These are phyloP conservation scores for Alternaria gansuensis DNA, from an alignment of 2,329 filamentous ascomycete genomes.

Conservation along the genomic window DNA sequence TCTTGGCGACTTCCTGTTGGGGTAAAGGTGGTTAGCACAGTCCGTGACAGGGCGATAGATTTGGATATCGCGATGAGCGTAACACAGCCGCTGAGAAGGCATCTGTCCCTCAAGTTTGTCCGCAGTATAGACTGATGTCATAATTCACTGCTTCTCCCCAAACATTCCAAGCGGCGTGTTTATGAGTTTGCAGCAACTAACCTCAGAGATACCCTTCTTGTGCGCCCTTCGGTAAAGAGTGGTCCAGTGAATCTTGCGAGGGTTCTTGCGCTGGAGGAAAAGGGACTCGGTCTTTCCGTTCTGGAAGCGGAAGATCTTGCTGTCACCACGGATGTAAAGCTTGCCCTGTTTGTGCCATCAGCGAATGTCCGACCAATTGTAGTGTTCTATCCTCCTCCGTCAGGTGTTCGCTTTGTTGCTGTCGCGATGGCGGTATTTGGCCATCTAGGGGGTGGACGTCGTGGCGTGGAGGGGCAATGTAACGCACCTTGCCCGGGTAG, in stretches of 20 bases:
- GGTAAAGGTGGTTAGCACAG: conserved; percentile 33
- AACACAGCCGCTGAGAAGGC: conserved; percentile 6
- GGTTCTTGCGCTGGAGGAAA: conserved; percentile 99
- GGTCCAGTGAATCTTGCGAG: conserved; percentile 98
- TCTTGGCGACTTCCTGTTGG: conserved; percentile 97
- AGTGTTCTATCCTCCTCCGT: conserved; percentile 21
- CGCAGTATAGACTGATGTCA: conserved; percentile 33
- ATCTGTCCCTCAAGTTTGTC: conserved; percentile 6
- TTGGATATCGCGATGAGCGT: background rate
- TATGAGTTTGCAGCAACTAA: conserved; percentile 59
- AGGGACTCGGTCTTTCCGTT: conserved; percentile 99
- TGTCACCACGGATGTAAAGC: conserved; percentile 99
- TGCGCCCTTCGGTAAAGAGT: conserved; percentile 97
- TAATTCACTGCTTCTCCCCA: conserved; percentile 24
- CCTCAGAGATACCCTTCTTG: conserved; percentile 99
- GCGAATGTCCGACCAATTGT: conserved; percentile 31
- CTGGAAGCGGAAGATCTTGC: conserved; percentile 99
- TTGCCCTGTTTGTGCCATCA: conserved; percentile 76
- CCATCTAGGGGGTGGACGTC: conserved; percentile 29
- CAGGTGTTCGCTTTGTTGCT: conserved; percentile 27
- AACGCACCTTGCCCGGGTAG: conserved; percentile 79
- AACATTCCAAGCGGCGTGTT: conserved; percentile 9
- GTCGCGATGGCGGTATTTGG: conserved; percentile 35
- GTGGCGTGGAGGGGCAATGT: conserved; percentile 26
- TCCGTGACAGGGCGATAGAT: background rate